phyloP scores from a whole-genome alignment of 768 basidiomycete genomes.

The Termitomyces sp. region DNA sequence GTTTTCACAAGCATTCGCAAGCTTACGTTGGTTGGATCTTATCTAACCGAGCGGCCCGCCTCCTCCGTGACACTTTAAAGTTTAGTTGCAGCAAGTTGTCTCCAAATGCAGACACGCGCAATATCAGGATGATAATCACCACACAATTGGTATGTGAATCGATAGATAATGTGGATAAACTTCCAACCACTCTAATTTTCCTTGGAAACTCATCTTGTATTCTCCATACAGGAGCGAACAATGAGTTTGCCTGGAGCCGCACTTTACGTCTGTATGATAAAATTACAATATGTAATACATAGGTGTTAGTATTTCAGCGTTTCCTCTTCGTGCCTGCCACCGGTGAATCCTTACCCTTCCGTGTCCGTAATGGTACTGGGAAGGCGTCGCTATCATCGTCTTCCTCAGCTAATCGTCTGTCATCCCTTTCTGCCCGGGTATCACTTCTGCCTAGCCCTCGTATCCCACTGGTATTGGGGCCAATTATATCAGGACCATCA shows the following conservation, averaged over 20 bases:
- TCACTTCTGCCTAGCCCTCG: constrained; percentile 36
- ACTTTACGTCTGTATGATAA: background rate
- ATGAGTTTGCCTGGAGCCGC: no score
- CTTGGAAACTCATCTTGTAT: no score
- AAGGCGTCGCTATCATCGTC: constrained; percentile 76
- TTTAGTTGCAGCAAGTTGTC: background rate
- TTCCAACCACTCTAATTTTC: no score
- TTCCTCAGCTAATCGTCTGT: constrained; percentile 35
- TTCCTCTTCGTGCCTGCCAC: constrained; percentile 61
- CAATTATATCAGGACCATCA: constrained; percentile 44
- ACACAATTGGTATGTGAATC: no score
- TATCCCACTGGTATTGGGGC: constrained; percentile 62
- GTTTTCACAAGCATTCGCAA: constrained; percentile 13
- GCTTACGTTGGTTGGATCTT: constrained; percentile 18
- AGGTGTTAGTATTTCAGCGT: constrained; percentile 39
- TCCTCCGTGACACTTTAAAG: no score
- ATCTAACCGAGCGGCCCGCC: constrained; percentile 14
- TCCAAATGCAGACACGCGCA: no score
- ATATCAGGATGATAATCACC: no score
- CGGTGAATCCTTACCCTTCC: constrained; percentile 56
- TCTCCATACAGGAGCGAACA: no score
- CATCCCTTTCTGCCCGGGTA: constrained; percentile 22
- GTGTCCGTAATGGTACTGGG: constrained; percentile 65
- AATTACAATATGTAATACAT: background rate
- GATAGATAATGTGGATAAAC: no score